Evolutionary conservation across 257 asterid species (phyloP), one percentile per base, ranked within the genome.

Genomic region (Nicotiana benthamiana): DNA sequence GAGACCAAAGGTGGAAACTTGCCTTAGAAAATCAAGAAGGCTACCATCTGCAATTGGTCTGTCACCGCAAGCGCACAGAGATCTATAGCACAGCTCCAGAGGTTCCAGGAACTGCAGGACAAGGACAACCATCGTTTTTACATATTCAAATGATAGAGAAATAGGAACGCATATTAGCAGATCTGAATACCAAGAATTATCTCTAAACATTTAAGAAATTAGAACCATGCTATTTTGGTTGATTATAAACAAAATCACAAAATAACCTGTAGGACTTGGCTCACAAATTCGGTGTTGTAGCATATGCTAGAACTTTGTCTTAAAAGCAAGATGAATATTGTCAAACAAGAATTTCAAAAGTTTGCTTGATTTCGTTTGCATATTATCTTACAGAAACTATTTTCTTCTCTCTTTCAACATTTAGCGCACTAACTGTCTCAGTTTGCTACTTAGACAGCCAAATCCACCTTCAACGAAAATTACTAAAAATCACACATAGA

Each of bases 1-100:
- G 63, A 93, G 97, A 66, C 98, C 99, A 62, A 95, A 95, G 1
- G 99, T 95, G 56, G 97, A 95, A 56, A 95, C 97, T 91, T 95
- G 99, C 75, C 99, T 85, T 12, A 95, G 90, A 80, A 92, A 93
- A 87, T 95, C 99, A 4, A 95, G 99, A 80, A 95, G 99, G 89
- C 96, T 92, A 22, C 99, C 99, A 56, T 95, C 99, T 1, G 98
- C 99, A 43, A 93, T 91, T 0, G 97, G 83, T 3, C 97, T 90
- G 83, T 95, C 98, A 54, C 99, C 97, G 48, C 92, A 90, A 51
- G 95, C 88, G 74, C 99, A 93, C 56, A 95, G 92, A 6, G 99
- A 95, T 81, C 93, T 87, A 79, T 93, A 95, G 74, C 99, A 95
- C 86, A 95, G 89, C 93, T 95, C 99, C 59, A 95, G 97, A 62